Percentiles rank a stretch among this genome's conserved stretches.
Evolutionary conservation across 179 eudicot species (phyloP).

Genomic region (Carnegiea gigantea): DNA sequence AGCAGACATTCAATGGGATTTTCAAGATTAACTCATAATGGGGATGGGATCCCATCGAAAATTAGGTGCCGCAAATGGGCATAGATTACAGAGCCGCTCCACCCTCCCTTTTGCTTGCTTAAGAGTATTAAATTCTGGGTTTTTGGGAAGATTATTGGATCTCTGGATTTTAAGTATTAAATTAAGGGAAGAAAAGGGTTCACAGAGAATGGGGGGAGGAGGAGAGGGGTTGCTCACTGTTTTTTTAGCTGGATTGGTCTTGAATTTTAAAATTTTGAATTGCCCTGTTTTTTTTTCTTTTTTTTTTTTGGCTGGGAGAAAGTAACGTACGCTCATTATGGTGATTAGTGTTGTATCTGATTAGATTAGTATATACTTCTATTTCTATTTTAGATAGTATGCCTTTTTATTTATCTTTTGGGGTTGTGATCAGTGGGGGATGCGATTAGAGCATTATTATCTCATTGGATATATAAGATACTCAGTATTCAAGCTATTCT

Average conservation of each 20-base stretch:
- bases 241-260: conserved; percentile 27
- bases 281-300: not conserved
- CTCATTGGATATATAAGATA: no score
- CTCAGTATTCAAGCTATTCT: no score
- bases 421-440: not conserved
- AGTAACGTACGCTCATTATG: conserved; percentile 41
- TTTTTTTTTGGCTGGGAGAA: conserved; percentile 25
- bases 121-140: conserved; percentile 12
- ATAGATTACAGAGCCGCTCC: conserved; percentile 27
- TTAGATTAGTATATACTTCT: not conserved
- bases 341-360: conserved; percentile 11
- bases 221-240: not conserved
- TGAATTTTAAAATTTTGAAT: conserved; percentile 24
- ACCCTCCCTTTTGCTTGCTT: not conserved
- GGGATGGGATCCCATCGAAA: conserved; percentile 18
- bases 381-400: no score
- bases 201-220: not conserved
- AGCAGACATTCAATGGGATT: conserved; percentile 17
- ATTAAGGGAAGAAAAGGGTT: conserved; percentile 22
- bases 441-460: not conserved
- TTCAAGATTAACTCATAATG: conserved; percentile 9
- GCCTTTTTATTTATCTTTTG: not conserved
- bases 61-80: conserved; percentile 11
- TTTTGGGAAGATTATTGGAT: conserved; percentile 23
- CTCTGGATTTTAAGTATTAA: conserved; percentile 19